These are phyloP conservation scores for Podaxis sp. DNA, from an alignment of 768 basidiomycete genomes.

Conservation along the genomic window DNA sequence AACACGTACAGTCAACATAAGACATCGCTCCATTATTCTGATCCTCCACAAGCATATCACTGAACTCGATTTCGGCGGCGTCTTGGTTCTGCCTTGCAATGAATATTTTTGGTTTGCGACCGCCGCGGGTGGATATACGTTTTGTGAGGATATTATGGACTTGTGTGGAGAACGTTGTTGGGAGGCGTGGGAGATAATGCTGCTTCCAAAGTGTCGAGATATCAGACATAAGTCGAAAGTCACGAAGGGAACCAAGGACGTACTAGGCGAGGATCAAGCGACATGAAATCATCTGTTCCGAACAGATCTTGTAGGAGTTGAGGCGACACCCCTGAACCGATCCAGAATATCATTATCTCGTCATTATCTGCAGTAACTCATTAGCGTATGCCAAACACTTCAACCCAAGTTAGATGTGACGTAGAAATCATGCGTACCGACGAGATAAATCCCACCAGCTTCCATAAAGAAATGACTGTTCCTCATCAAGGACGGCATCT, in stretches of 20 bases:
- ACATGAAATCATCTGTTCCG: conserved; percentile 75
- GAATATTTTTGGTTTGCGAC: conserved; percentile 55
- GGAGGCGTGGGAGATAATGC: conserved; percentile 69
- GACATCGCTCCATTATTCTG: conserved; percentile 94
- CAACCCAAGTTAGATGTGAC: neutral
- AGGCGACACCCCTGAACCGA: conserved; percentile 80
- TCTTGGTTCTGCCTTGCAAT: conserved; percentile 93
- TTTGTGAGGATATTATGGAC: conserved; percentile 82
- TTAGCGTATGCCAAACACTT: neutral
- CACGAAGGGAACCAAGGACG: conserved; percentile 21
- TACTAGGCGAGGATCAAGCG: conserved; percentile 71
- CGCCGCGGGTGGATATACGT: conserved; percentile 51
- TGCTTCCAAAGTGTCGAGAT: conserved; percentile 26
- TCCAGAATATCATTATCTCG: conserved; percentile 85
- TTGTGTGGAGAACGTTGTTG: conserved; percentile 79
- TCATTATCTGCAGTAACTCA: conserved; percentile 68
- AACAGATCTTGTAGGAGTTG: conserved; percentile 83
- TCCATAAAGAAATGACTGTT: conserved; percentile 87
- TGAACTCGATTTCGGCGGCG: conserved; percentile 91
- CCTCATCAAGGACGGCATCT: conserved; percentile 78
- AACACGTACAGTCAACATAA: conserved; percentile 79
- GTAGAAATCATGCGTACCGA: conserved; percentile 52
- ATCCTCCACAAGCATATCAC: conserved; percentile 97
- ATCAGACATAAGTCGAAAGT: conserved; percentile 8
- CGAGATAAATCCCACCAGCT: conserved; percentile 86